Evolutionary conservation across 352 stramenopile genomes (phyloP).

Genomic region (Phytophthora meadii): DNA sequence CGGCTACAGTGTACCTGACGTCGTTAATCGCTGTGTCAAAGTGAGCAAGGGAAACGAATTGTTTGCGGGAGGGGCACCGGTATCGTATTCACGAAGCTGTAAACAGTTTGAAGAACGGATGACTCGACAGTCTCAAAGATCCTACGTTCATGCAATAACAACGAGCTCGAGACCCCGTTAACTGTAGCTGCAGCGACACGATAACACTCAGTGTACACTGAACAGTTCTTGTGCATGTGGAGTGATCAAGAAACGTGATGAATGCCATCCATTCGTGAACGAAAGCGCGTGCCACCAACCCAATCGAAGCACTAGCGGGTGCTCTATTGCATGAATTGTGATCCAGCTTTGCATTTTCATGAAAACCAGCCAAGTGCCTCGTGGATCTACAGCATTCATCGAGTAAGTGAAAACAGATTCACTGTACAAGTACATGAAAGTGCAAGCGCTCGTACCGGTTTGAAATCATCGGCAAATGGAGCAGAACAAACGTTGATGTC

Average conservation of each 20-base stretch:
- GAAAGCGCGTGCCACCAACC: constrained; percentile 13
- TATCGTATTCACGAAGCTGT: neutral
- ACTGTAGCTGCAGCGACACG: neutral
- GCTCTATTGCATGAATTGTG: neutral
- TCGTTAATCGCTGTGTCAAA: constrained; percentile 23
- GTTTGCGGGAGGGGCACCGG: neutral
- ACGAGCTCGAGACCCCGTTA: neutral
- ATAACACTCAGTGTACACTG: neutral
- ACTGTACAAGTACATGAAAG: too few species aligned
- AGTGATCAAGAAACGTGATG: neutral
- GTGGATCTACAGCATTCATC: too few species aligned
- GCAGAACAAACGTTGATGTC: too few species aligned
- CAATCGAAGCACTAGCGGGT: constrained; percentile 2
- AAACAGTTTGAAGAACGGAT: constrained; percentile 13
- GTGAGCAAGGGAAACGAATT: constrained; percentile 6
- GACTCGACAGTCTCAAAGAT: constrained; percentile 2
- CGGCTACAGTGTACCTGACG: neutral
- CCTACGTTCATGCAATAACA: constrained; percentile 14
- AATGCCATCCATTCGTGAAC: neutral
- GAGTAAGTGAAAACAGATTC: too few species aligned
- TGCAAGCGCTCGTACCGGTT: too few species aligned
- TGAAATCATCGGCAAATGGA: too few species aligned
- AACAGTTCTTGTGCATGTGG: neutral
- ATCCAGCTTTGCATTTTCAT: too few species aligned
- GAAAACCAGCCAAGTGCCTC: too few species aligned